Conservation (phyloP, 192 early-diverging fungal genomes). For the Backusella australiensis region DNA sequence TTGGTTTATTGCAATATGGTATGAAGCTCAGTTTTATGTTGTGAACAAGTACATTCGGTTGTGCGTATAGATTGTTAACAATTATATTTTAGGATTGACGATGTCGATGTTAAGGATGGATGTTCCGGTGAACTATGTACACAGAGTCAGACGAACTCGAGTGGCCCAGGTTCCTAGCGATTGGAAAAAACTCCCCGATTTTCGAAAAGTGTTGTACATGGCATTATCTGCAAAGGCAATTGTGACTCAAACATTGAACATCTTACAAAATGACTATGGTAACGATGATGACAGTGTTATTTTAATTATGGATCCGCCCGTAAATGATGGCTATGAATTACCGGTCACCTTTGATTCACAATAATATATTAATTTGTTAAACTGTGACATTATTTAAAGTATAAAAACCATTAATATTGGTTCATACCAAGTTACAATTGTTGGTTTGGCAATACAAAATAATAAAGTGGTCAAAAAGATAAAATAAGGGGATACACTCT, state of each 20-base stretch:
- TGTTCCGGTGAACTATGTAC: conserved; percentile 2
- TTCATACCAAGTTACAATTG: background rate
- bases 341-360: too few relatives aligned
- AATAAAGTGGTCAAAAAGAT: background rate
- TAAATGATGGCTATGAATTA: too few relatives aligned
- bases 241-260: conserved; percentile 8
- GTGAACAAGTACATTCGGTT: background rate
- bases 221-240: conserved; percentile 9
- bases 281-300: background rate
- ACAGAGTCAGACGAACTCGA: conserved; percentile 10
- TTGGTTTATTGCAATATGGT: conserved; percentile 9
- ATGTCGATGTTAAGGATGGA: conserved; percentile 10
- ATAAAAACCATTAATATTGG: background rate
- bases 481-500: background rate
- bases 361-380: background rate
- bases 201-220: conserved; percentile 8
- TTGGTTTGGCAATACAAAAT: background rate
- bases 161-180: too few relatives aligned
- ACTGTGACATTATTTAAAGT: background rate
- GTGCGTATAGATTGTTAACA: background rate
- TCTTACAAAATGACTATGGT: conserved; percentile 4
- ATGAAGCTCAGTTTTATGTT: background rate
- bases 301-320: too few relatives aligned
- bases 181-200: too few relatives aligned
- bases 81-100: conserved; percentile 2